Percentiles rank a stretch among this genome's conserved stretches.
These are phyloP conservation scores for Colletotrichum orchidophilum DNA, from an alignment of 2,329 filamentous ascomycete species.

Conservation along the genomic window DNA sequence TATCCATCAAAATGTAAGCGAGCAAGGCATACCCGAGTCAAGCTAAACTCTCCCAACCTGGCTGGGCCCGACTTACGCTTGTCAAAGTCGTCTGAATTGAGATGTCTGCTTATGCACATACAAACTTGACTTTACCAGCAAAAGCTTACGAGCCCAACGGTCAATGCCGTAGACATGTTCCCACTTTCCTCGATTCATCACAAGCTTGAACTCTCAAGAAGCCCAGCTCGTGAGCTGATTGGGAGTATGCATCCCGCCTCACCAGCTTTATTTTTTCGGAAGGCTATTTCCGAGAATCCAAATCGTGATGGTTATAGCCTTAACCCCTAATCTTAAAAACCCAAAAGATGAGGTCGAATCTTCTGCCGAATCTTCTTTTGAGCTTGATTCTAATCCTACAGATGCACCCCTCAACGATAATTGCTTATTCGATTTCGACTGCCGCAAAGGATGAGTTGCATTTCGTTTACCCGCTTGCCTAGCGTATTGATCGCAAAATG, in stretches of 20 bases:
- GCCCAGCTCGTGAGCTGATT: conserved; percentile 1
- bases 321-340: conserved; percentile 3
- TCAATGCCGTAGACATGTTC: not conserved
- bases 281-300: not conserved
- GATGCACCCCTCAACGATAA: not conserved
- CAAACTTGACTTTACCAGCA: not conserved
- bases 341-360: not conserved
- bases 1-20: not conserved
- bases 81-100: conserved; percentile 20
- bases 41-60: not conserved
- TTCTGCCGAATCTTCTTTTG: not conserved
- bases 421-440: not conserved
- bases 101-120: conserved; percentile 4
- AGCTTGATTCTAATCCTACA: not conserved
- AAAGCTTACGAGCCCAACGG: not conserved
- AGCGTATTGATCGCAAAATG: not conserved
- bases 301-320: conserved; percentile 1
- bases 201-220: not conserved
- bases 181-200: not conserved
- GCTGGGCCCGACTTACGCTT: conserved; percentile 2
- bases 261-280: conserved; percentile 2
- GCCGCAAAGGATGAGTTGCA: not conserved
- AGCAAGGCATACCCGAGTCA: conserved; percentile 5
- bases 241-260: not conserved
- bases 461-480: not conserved